phyloP scores from a whole-genome alignment of 2,329 filamentous ascomycete species.

The Aspergillus sp. region DNA sequence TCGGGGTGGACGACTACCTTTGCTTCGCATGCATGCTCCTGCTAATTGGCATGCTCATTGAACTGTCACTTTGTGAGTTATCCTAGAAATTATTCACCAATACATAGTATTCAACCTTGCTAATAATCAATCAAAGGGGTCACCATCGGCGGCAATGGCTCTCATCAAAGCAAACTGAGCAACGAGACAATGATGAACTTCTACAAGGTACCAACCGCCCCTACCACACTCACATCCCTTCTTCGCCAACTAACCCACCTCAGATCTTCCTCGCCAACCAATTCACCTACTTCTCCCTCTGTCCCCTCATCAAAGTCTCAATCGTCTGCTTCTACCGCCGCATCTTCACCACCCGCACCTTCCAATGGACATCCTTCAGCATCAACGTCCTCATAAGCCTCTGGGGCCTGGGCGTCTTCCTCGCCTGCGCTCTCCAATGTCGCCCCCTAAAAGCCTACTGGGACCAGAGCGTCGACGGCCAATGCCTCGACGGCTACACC shows the following conservation, averaged over 20 bases:
- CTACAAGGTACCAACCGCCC: constrained; percentile 26
- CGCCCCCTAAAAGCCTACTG: constrained; percentile 34
- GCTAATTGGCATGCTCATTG: constrained; percentile 33
- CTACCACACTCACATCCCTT: background rate
- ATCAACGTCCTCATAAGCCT: constrained; percentile 31
- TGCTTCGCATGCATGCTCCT: constrained; percentile 29
- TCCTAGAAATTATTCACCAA: too few relatives aligned
- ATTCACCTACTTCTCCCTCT: constrained; percentile 38
- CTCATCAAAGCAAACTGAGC: constrained; percentile 24
- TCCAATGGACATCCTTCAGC: constrained; percentile 28
- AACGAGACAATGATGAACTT: constrained; percentile 29
- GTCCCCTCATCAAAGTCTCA: constrained; percentile 36
- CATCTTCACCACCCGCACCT: constrained; percentile 32
- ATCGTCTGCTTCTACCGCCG: constrained; percentile 40
- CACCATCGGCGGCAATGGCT: constrained; percentile 34
- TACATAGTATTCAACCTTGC: background rate
- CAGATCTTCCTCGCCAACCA: constrained; percentile 39
- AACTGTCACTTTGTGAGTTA: constrained; percentile 33
- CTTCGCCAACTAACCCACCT: background rate
- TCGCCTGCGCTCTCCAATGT: constrained; percentile 37
- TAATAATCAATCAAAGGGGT: constrained; percentile 30
- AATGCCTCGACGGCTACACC: constrained; percentile 29
- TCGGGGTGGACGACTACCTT: constrained; percentile 37
- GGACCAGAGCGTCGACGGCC: constrained; percentile 28
- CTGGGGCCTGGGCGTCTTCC: constrained; percentile 34